These are phyloP conservation scores for Ceratocystis lukuohia DNA, from an alignment of 2,329 filamentous ascomycete species.

Conservation along the genomic window DNA sequence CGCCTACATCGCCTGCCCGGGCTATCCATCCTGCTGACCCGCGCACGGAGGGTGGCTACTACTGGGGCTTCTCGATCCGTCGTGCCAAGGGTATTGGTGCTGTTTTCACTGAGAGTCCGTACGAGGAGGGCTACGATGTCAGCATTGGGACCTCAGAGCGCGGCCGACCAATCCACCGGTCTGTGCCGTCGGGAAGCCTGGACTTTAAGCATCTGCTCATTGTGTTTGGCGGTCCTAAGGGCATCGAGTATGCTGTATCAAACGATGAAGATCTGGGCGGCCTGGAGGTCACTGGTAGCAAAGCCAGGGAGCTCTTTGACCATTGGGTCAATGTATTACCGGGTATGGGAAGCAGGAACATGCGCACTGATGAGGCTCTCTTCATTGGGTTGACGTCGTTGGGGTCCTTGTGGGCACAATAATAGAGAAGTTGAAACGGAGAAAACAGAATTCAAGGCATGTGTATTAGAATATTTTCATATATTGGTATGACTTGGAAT, in stretches of 20 bases:
- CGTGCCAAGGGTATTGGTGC: constrained; percentile 51
- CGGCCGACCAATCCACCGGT: constrained; percentile 39
- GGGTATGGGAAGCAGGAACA: constrained; percentile 67
- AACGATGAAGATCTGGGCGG: constrained; percentile 42
- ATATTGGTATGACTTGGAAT: background rate
- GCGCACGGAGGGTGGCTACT: constrained; percentile 64
- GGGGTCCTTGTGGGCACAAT: constrained; percentile 39
- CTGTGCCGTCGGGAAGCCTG: constrained; percentile 28
- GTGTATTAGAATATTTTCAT: background rate
- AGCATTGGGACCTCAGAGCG: constrained; percentile 76
- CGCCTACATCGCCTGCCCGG: constrained; percentile 33
- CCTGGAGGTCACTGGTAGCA: constrained; percentile 50
- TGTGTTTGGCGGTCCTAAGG: constrained; percentile 68
- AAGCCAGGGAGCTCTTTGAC: constrained; percentile 63
- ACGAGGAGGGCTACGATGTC: constrained; percentile 65
- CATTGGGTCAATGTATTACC: constrained; percentile 72
- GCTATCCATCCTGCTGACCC: constrained; percentile 52
- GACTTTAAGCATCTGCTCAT: constrained; percentile 59
- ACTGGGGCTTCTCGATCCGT: constrained; percentile 71
- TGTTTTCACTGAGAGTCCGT: constrained; percentile 65
- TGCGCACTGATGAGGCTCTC: constrained; percentile 72
- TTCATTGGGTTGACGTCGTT: constrained; percentile 62
- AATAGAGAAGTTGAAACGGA: background rate
- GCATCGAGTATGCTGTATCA: constrained; percentile 61
- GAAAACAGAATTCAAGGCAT: constrained; percentile 1